These are phyloP conservation scores for Fusarium liriodendri DNA, from an alignment of 2,329 filamentous ascomycete species.

Conservation along the genomic window DNA sequence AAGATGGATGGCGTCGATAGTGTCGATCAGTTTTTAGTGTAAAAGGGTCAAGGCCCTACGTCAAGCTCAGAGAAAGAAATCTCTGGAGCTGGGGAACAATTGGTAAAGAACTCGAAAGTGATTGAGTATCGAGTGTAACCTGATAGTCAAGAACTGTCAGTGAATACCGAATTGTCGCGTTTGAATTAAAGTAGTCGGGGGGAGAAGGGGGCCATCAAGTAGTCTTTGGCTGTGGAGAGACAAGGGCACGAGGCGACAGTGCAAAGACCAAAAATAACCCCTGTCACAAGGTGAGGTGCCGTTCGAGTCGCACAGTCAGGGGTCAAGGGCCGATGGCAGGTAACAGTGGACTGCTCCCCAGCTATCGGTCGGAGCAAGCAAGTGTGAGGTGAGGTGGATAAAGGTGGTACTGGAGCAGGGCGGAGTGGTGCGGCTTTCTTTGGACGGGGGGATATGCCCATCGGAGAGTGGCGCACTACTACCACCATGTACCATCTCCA, in stretches of 20 bases:
- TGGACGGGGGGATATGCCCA: constrained; percentile 13
- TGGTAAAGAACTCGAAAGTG: background rate
- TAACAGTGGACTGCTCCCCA: constrained; percentile 17
- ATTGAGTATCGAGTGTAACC: background rate
- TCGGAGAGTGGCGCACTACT: constrained; percentile 1
- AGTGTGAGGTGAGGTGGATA: constrained; percentile 12
- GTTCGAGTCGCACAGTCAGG: constrained; percentile 5
- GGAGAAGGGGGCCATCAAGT: constrained; percentile 2
- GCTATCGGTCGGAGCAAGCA: background rate
- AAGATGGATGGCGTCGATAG: background rate
- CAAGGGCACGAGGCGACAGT: constrained; percentile 20
- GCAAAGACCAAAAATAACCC: constrained; percentile 38
- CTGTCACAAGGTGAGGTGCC: constrained; percentile 14
- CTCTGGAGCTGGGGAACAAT: background rate
- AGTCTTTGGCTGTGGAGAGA: constrained; percentile 17
- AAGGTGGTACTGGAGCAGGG: constrained; percentile 14
- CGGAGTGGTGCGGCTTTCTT: constrained; percentile 11
- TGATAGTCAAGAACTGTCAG: background rate
- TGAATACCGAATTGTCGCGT: background rate
- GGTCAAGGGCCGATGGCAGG: constrained; percentile 32
- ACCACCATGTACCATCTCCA: background rate
- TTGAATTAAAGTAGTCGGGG: constrained; percentile 34
- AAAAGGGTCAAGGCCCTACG: constrained; percentile 16
- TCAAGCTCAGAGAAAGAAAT: background rate
- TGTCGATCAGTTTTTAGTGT: background rate